These are phyloP conservation scores for Chaetomiaceae sp. DNA, from an alignment of 2,329 filamentous ascomycete species.

Conservation along the genomic window DNA sequence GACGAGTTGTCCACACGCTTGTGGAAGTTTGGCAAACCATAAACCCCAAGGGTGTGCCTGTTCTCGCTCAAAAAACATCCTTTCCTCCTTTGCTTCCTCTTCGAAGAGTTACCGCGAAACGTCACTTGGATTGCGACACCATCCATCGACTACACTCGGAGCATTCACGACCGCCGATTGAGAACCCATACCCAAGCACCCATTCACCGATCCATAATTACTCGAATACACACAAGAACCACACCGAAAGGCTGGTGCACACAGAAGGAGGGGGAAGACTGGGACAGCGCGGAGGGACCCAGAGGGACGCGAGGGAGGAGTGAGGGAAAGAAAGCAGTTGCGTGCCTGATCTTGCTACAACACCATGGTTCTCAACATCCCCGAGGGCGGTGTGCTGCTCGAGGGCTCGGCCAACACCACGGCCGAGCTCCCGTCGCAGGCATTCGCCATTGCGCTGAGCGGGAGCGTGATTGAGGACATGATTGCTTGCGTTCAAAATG, in stretches of 20 bases:
- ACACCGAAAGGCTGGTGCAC: neutral
- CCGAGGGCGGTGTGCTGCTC: constrained; percentile 54
- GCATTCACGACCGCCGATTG: neutral
- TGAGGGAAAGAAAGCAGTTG: constrained; percentile 5
- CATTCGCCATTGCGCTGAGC: constrained; percentile 54
- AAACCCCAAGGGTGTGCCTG: no score
- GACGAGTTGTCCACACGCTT: neutral
- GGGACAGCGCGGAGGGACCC: neutral
- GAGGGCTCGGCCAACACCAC: constrained; percentile 45
- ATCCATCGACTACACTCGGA: no score
- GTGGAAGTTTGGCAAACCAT: no score
- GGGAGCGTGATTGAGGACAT: constrained; percentile 58
- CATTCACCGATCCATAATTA: neutral
- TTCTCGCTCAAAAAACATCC: no score
- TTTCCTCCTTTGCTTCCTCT: no score
- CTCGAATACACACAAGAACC: neutral
- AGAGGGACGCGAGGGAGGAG: constrained; percentile 16
- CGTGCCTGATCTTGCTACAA: neutral
- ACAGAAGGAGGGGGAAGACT: neutral
- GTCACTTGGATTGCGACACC: no score
- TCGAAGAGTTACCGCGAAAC: no score
- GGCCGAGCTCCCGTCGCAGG: constrained; percentile 47
- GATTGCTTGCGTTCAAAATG: constrained; percentile 56
- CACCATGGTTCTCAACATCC: constrained; percentile 46
- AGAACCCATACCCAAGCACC: neutral